Evolutionary conservation across 345 rosid genomes (phyloP).

Genomic region (Sisymbrium altissimum): DNA sequence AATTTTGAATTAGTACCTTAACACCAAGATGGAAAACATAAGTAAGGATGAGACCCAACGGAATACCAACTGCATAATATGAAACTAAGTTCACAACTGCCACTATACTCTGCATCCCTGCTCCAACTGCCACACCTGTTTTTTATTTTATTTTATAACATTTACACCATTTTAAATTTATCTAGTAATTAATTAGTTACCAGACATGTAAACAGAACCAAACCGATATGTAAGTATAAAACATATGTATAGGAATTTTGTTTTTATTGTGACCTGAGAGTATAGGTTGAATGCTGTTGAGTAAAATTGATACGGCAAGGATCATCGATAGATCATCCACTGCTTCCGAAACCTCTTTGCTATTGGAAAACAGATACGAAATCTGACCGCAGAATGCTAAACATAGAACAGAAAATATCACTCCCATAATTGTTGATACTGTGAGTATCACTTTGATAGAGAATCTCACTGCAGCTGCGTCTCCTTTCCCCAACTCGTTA

Average conservation of each 20-base stretch:
- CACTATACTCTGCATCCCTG: slow-evolving; percentile 62
- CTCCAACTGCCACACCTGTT: slow-evolving; percentile 75
- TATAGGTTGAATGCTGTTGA: slow-evolving; percentile 49
- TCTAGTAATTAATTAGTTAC: neutral
- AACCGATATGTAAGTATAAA: neutral
- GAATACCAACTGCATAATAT: slow-evolving; percentile 62
- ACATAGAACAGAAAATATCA: slow-evolving; percentile 38
- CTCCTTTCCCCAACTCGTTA: slow-evolving; percentile 58
- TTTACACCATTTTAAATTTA: neutral
- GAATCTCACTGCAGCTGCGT: slow-evolving; percentile 46
- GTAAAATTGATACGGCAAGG: slow-evolving; percentile 44
- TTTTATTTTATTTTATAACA: neutral
- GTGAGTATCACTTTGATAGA: slow-evolving; percentile 41
- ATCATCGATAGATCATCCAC: slow-evolving; percentile 42
- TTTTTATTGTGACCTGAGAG: slow-evolving; percentile 37
- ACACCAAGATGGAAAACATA: slow-evolving; percentile 49
- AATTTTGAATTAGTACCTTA: slow-evolving; percentile 31
- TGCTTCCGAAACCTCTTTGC: slow-evolving; percentile 29
- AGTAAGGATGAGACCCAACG: slow-evolving; percentile 60
- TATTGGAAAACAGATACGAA: slow-evolving; percentile 38
- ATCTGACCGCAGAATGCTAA: slow-evolving; percentile 38
- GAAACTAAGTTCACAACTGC: slow-evolving; percentile 55
- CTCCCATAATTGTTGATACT: slow-evolving; percentile 41
- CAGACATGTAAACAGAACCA: neutral
- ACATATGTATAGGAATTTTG: neutral